phyloP scores from a whole-genome alignment of 257 asterid species.

The Primulina eburnea region DNA sequence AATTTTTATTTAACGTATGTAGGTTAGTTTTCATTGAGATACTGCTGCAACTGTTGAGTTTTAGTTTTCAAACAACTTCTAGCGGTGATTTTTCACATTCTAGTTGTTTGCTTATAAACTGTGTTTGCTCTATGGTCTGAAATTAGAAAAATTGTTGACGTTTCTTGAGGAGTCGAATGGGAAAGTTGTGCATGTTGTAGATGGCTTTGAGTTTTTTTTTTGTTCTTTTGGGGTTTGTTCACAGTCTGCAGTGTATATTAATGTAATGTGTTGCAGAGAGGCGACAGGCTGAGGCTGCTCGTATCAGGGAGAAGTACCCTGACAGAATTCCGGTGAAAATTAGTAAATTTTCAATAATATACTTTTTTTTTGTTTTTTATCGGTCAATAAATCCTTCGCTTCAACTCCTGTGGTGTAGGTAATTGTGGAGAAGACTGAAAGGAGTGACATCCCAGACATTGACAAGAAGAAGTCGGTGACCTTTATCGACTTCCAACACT shows the following conservation, averaged over 20 bases:
- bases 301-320: slow-evolving; percentile 60
- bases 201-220: neutral
- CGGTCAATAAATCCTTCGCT: neutral
- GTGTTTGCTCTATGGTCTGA: neutral
- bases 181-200: neutral
- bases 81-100: neutral
- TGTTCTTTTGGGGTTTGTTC: neutral
- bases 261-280: slow-evolving; percentile 33
- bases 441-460: slow-evolving; percentile 50
- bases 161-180: neutral
- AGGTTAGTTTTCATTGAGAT: too few species aligned
- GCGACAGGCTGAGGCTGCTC: slow-evolving; percentile 55
- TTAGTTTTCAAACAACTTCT: neutral
- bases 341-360: neutral
- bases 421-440: slow-evolving; percentile 47
- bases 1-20: too few species aligned
- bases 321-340: slow-evolving; percentile 49
- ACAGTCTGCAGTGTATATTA: neutral
- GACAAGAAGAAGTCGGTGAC: slow-evolving; percentile 53
- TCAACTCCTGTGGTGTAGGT: slow-evolving; percentile 32
- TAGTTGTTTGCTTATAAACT: neutral
- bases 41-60: neutral
- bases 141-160: neutral
- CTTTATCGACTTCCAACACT: neutral
- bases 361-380: too few species aligned